Conservation (phyloP, 768 basidiomycete species). For the Boletus subparvulus region DNA sequence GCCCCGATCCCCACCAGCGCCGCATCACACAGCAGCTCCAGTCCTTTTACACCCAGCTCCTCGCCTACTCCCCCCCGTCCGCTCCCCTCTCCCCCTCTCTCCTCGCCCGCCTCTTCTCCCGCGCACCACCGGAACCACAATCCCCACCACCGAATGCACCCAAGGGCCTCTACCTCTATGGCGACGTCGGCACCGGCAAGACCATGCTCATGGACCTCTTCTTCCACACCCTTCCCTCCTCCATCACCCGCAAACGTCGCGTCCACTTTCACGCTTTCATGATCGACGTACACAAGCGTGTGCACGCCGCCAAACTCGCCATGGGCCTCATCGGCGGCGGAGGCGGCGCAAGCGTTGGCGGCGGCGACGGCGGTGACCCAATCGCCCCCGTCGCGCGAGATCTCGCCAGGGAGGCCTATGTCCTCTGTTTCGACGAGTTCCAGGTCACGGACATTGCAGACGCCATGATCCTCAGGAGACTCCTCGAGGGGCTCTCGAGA, state of each 20-base stretch:
- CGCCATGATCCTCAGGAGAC: constrained; percentile 93
- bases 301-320: constrained; percentile 77
- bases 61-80: constrained; percentile 66
- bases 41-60: constrained; percentile 69
- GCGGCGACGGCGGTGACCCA: constrained; percentile 58
- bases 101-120: constrained; percentile 32
- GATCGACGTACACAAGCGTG: constrained; percentile 95
- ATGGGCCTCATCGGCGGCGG: constrained; percentile 55
- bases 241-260: constrained; percentile 70
- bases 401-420: constrained; percentile 76
- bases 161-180: constrained; percentile 91
- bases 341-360: constrained; percentile 26
- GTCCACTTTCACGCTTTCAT: constrained; percentile 99
- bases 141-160: constrained; percentile 56
- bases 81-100: constrained; percentile 36
- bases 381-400: constrained; percentile 86
- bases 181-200: constrained; percentile 97
- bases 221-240: constrained; percentile 74
- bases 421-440: constrained; percentile 98
- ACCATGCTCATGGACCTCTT: constrained; percentile 99
- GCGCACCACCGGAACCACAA: constrained; percentile 17
- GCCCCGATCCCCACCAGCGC: constrained; percentile 80
- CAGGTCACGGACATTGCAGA: constrained; percentile 99
- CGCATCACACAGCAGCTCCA: constrained; percentile 83
- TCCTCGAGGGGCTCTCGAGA: constrained; percentile 82